Percentiles rank a stretch among this genome's conserved stretches.
Evolutionary conservation across 257 asterid species (phyloP).

Genomic region (Nicotiana otophora): DNA sequence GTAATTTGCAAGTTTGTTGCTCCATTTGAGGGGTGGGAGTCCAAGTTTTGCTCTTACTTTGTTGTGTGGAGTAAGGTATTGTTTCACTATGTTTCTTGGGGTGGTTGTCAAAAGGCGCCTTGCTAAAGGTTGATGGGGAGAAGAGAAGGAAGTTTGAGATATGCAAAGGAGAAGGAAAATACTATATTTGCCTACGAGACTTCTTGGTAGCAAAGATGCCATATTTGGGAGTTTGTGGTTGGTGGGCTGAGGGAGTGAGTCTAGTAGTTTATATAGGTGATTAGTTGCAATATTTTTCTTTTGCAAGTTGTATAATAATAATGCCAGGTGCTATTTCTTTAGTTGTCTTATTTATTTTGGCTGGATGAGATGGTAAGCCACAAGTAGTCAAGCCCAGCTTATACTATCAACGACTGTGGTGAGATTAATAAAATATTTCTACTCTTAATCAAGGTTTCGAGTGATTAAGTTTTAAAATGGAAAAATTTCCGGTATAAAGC

Average conservation of each 20-base stretch:
- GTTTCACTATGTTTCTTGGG: constrained; percentile 1
- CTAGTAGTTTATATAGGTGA: background rate
- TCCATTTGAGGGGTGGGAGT: constrained; percentile 19
- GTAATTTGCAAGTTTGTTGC: constrained; percentile 10
- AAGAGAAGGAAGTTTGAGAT: background rate
- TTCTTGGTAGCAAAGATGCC: background rate
- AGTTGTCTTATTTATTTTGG: background rate
- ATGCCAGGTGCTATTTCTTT: background rate
- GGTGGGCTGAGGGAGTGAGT: background rate
- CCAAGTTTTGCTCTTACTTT: constrained; percentile 17
- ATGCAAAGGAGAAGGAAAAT: constrained; percentile 7
- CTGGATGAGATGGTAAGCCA: background rate
- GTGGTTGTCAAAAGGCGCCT: background rate
- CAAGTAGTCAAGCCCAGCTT: background rate
- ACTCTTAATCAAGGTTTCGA: background rate
- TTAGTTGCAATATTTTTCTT: background rate
- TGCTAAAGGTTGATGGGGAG: background rate
- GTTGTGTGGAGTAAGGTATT: constrained; percentile 16
- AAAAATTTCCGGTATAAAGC: too few species aligned
- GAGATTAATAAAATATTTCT: too few species aligned
- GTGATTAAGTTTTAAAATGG: too few species aligned
- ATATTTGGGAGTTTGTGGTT: background rate
- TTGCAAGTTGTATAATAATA: background rate
- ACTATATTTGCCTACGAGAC: background rate
- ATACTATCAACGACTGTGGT: too few species aligned